These are phyloP conservation scores for Pichia norvegensis DNA, from an alignment of 1,139 yeast genomes.

Conservation along the genomic window DNA sequence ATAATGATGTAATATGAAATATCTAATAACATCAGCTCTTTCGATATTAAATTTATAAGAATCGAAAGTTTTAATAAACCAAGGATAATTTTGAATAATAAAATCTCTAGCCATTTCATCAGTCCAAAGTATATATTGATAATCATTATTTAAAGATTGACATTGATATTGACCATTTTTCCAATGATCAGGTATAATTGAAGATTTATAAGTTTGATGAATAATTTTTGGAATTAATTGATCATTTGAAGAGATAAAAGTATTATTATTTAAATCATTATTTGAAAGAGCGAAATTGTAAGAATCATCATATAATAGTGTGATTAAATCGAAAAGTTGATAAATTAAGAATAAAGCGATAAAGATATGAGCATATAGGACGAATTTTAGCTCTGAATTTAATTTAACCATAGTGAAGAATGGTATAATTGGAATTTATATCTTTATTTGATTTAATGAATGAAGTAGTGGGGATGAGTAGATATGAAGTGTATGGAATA, in stretches of 20 bases:
- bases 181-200: slow-evolving; percentile 76
- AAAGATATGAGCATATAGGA: slow-evolving; percentile 49
- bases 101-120: slow-evolving; percentile 77
- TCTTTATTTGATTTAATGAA: too few species aligned
- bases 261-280: slow-evolving; percentile 41
- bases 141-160: slow-evolving; percentile 74
- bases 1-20: slow-evolving; percentile 71
- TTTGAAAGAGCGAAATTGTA: slow-evolving; percentile 53
- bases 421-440: background rate
- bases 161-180: slow-evolving; percentile 68
- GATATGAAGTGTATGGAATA: too few species aligned
- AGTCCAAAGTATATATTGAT: slow-evolving; percentile 84
- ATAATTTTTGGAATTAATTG: slow-evolving; percentile 77
- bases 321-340: slow-evolving; percentile 65
- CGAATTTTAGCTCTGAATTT: slow-evolving; percentile 54
- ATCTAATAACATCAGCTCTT: slow-evolving; percentile 89
- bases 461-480: too few species aligned
- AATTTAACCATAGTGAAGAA: slow-evolving; percentile 23
- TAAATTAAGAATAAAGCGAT: slow-evolving; percentile 51
- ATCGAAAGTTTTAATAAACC: slow-evolving; percentile 81
- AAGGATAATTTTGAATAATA: slow-evolving; percentile 68
- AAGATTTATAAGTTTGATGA: slow-evolving; percentile 86
- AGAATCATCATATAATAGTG: slow-evolving; percentile 68
- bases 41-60: slow-evolving; percentile 72
- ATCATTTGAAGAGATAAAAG: slow-evolving; percentile 31